These are phyloP conservation scores for Pseudogymnoascus sp. DNA, from an alignment of 2,329 filamentous ascomycete genomes.

Conservation along the genomic window DNA sequence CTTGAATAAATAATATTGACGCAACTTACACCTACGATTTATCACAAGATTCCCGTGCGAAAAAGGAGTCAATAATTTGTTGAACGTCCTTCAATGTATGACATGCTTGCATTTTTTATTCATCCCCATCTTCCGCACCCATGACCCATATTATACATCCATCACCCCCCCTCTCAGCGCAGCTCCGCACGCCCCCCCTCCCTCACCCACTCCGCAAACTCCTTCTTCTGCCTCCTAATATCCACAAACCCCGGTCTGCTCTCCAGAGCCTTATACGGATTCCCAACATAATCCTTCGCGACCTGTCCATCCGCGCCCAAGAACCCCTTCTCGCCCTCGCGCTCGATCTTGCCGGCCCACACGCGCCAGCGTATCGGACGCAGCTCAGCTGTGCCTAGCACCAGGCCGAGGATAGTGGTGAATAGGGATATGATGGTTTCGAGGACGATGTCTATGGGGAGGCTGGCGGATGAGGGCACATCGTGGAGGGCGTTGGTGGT, in stretches of 20 bases:
- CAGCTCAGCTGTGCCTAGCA: constrained; percentile 66
- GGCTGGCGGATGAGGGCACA: constrained; percentile 32
- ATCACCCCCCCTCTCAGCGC: not conserved
- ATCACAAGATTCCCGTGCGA: not conserved
- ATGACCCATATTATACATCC: constrained; percentile 2
- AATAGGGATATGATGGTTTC: constrained; percentile 77
- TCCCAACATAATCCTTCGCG: constrained; percentile 62
- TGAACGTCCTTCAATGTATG: not conserved
- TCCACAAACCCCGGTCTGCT: constrained; percentile 79
- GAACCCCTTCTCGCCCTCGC: constrained; percentile 57
- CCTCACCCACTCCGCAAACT: constrained; percentile 70
- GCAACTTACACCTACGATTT: not conserved
- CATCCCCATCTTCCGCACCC: not conserved
- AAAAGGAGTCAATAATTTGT: too few species aligned
- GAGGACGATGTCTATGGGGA: constrained; percentile 80
- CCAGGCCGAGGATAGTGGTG: constrained; percentile 74
- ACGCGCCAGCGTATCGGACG: constrained; percentile 78
- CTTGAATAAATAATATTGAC: not conserved
- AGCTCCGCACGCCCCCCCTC: constrained; percentile 20
- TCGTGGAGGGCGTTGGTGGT: constrained; percentile 40
- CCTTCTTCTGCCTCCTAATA: constrained; percentile 70
- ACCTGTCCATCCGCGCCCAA: constrained; percentile 52
- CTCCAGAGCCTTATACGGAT: constrained; percentile 74
- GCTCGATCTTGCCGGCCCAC: constrained; percentile 79
- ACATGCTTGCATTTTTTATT: constrained; percentile 9